These are phyloP conservation scores for Sordariomycetes sp. DNA, from an alignment of 2,329 filamentous ascomycete genomes.

Conservation along the genomic window DNA sequence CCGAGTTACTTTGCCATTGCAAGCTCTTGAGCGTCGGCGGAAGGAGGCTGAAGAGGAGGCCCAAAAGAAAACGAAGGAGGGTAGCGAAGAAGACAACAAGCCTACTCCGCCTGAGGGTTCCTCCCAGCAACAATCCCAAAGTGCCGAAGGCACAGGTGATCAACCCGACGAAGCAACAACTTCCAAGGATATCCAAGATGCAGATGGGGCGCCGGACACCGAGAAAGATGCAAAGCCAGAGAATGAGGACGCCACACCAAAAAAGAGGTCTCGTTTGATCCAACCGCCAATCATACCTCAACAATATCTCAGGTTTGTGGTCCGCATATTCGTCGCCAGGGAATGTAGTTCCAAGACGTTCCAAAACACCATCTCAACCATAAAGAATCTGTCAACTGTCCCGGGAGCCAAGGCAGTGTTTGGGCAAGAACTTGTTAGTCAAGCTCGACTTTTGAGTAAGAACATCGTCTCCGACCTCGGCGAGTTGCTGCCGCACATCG, in stretches of 20 bases:
- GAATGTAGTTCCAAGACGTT: conserved; percentile 98
- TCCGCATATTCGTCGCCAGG: conserved; percentile 89
- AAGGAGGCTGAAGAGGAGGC: conserved; percentile 57
- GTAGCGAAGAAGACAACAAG: conserved; percentile 11
- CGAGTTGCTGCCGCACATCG: conserved; percentile 77
- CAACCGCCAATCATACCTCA: conserved; percentile 80
- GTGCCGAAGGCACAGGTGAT: conserved; percentile 9
- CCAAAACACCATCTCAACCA: conserved; percentile 94
- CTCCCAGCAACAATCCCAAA: conserved; percentile 2
- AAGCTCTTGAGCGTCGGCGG: conserved; percentile 72
- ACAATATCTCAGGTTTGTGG: conserved; percentile 84
- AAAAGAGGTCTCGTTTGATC: conserved; percentile 49
- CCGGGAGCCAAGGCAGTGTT: conserved; percentile 84
- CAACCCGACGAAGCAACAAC: conserved; percentile 10
- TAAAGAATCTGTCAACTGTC: conserved; percentile 93
- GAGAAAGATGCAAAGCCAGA: conserved; percentile 11
- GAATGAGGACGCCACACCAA: conserved; percentile 20
- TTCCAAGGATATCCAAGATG: neutral
- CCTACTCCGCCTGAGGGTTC: conserved; percentile 12
- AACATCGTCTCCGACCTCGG: conserved; percentile 79
- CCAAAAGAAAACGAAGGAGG: conserved; percentile 18
- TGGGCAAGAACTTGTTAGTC: conserved; percentile 82
- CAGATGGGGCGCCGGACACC: conserved; percentile 7
- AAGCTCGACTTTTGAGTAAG: conserved; percentile 76
- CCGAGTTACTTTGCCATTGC: conserved; percentile 79